Evolutionary conservation across 2,329 filamentous ascomycete genomes (phyloP).

Genomic region (Sclerotinia subarctica): DNA sequence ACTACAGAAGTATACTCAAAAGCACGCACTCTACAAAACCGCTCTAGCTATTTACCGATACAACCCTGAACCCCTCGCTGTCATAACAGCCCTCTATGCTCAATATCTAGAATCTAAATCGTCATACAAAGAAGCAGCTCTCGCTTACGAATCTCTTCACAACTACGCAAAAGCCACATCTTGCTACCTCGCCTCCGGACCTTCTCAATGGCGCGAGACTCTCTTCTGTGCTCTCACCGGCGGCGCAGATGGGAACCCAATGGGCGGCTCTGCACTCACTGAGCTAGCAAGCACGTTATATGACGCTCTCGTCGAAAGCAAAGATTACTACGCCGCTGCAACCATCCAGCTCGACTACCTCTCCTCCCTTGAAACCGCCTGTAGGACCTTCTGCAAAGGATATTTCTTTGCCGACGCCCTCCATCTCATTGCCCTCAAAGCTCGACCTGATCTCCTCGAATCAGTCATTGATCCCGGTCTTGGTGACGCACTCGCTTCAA

Average conservation of each 20-base stretch:
- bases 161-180: constrained; percentile 72
- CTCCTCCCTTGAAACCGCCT: constrained; percentile 64
- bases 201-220: constrained; percentile 81
- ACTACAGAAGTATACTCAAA: constrained; percentile 71
- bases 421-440: constrained; percentile 63
- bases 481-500: constrained; percentile 73
- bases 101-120: constrained; percentile 71
- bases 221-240: constrained; percentile 64
- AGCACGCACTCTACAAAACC: constrained; percentile 73
- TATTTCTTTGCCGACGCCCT: constrained; percentile 88
- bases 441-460: constrained; percentile 59
- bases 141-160: constrained; percentile 83
- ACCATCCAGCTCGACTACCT: constrained; percentile 81
- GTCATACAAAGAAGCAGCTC: constrained; percentile 78
- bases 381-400: constrained; percentile 79
- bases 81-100: constrained; percentile 76
- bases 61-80: constrained; percentile 61
- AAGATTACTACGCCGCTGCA: constrained; percentile 78
- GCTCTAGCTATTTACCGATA: constrained; percentile 84
- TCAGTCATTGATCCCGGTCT: constrained; percentile 72
- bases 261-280: constrained; percentile 51
- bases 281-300: constrained; percentile 72
- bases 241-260: constrained; percentile 1
- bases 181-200: constrained; percentile 78
- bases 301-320: constrained; percentile 76